A percentile compares a stretch with the other conserved stretches of the same genome.
These are phyloP conservation scores for Solanum lignicaule DNA, from an alignment of 257 asterid genomes.

Conservation along the genomic window DNA sequence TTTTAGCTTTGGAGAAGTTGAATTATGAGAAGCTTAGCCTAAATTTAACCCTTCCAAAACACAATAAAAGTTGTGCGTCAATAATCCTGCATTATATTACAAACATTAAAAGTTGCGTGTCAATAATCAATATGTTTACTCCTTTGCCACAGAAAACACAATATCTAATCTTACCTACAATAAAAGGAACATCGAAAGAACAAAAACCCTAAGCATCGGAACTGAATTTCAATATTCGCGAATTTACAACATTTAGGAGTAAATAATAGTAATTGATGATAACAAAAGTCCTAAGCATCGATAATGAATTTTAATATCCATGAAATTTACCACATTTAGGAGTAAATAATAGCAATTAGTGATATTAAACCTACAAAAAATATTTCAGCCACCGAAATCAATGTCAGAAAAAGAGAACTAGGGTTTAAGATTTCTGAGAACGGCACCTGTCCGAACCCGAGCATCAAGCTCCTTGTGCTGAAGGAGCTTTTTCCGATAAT, in stretches of 20 bases:
- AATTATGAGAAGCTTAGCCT: background rate
- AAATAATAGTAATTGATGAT: background rate
- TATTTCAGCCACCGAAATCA: background rate
- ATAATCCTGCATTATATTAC: background rate
- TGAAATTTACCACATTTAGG: background rate
- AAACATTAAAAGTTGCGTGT: background rate
- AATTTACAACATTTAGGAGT: background rate
- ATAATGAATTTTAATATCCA: background rate
- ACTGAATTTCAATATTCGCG: background rate
- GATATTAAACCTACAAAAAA: background rate
- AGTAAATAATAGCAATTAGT: background rate
- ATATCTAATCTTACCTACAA: background rate
- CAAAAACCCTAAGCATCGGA: background rate
- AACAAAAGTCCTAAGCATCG: background rate
- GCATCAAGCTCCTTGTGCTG: slow-evolving; percentile 63
- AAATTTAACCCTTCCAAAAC: background rate
- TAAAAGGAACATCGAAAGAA: background rate
- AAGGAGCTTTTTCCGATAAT: slow-evolving; percentile 60
- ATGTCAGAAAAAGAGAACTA: background rate
- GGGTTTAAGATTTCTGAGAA: background rate
- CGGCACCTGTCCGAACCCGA: slow-evolving; percentile 57
- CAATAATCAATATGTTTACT: background rate
- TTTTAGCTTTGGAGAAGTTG: background rate
- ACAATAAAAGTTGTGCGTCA: background rate
- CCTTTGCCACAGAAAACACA: background rate